Evolutionary conservation across 257 asterid species (phyloP).

Genomic region (Solanum gracilifrons): DNA sequence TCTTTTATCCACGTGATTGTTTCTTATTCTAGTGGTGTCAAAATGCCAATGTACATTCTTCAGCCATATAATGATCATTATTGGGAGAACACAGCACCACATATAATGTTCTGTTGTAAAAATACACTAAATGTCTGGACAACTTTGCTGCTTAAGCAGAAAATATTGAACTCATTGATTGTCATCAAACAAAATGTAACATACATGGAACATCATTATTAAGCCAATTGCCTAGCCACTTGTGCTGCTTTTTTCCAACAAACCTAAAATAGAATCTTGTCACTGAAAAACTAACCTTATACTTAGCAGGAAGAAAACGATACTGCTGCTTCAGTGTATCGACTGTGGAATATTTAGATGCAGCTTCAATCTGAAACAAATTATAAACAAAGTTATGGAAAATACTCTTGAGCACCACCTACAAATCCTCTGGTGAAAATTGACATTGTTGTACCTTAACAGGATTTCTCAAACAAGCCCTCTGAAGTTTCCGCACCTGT

Average conservation of each 20-base stretch:
- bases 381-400: neutral
- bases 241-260: neutral
- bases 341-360: constrained; percentile 82
- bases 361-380: constrained; percentile 68
- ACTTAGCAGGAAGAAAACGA: constrained; percentile 70
- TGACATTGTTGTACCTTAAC: constrained; percentile 47
- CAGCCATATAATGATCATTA: neutral
- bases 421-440: neutral
- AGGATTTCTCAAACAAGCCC: constrained; percentile 87
- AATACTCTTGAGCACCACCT: neutral
- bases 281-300: constrained; percentile 42
- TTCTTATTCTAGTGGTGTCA: neutral
- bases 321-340: constrained; percentile 83
- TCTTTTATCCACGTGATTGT: neutral
- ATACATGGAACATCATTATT: neutral
- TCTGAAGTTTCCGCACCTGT: constrained; percentile 87
- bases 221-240: neutral
- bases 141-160: neutral
- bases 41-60: neutral
- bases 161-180: neutral
- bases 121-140: neutral
- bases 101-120: neutral
- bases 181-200: neutral
- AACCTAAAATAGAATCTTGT: neutral
- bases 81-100: neutral